Evolutionary conservation across 805 yeast genomes (phyloP).

Genomic region (Kodamaea lidongshanica): DNA sequence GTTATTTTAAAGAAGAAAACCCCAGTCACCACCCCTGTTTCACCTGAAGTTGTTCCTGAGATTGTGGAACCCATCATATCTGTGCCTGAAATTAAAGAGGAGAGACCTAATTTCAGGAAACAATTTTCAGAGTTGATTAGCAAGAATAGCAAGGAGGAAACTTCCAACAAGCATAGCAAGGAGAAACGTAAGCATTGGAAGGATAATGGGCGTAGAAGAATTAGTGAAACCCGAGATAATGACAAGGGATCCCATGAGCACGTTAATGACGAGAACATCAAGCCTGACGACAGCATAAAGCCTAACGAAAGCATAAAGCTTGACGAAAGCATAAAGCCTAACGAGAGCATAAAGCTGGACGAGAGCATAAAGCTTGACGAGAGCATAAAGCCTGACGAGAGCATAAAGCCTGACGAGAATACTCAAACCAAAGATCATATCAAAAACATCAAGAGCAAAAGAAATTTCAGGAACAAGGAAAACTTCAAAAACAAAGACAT

Average conservation of each 20-base stretch:
- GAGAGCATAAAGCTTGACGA: no score
- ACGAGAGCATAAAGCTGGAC: no score
- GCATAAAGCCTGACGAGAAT: no score
- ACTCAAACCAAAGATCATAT: no score
- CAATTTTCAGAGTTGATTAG: slow-evolving; percentile 24
- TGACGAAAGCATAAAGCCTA: no score
- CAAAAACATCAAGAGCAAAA: slow-evolving; percentile 1
- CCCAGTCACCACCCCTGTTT: slow-evolving; percentile 1
- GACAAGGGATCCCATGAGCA: background rate
- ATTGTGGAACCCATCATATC: no score
- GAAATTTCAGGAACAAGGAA: slow-evolving; percentile 1
- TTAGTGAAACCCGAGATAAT: background rate
- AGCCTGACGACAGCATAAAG: no score
- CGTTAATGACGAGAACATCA: no score
- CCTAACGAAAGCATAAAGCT: no score
- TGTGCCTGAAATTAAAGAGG: no score
- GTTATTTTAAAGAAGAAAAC: slow-evolving; percentile 35
- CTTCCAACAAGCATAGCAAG: slow-evolving; percentile 10
- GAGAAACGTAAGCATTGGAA: slow-evolving; percentile 4
- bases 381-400: background rate
- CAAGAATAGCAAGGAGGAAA: slow-evolving; percentile 9
- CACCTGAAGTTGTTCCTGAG: background rate
- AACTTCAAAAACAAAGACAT: slow-evolving; percentile 2
- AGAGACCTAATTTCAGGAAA: slow-evolving; percentile 29
- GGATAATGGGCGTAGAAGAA: background rate